A percentile compares a stretch with the other conserved stretches of the same genome.
Evolutionary conservation across 306 rosid species (phyloP).

Genomic region (Trichosanthes cucumerina): DNA sequence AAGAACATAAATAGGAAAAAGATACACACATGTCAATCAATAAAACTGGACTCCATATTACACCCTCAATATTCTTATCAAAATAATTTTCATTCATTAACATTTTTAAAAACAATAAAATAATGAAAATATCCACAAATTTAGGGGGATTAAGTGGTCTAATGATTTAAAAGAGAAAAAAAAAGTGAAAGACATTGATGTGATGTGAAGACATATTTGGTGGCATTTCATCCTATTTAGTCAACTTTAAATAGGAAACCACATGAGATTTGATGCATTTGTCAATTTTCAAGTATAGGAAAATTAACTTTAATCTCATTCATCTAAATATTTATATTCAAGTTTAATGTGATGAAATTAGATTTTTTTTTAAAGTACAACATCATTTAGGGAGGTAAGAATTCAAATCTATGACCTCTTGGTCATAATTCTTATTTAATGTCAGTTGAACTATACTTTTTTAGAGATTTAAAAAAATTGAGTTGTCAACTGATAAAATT

Average conservation of each 20-base stretch:
- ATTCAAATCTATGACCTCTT: too few relatives aligned
- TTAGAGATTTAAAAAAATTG: too few relatives aligned
- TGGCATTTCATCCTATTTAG: neutral
- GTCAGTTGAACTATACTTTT: too few relatives aligned
- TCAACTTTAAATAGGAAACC: neutral
- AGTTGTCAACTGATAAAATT: too few relatives aligned
- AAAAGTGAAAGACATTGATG: neutral
- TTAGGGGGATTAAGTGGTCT: neutral
- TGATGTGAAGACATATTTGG: neutral
- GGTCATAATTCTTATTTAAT: too few relatives aligned
- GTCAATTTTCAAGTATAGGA: neutral
- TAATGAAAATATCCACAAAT: neutral
- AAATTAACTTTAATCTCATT: neutral
- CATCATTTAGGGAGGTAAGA: too few relatives aligned
- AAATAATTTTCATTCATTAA: neutral
- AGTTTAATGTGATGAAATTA: too few relatives aligned
- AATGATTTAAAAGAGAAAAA: too few relatives aligned
- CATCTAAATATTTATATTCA: neutral
- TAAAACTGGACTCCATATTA: neutral
- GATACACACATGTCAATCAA: neutral
- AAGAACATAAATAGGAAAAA: neutral
- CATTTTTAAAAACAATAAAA: neutral
- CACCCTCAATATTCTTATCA: neutral
- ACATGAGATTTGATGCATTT: conserved; percentile 2
- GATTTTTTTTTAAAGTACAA: too few relatives aligned